Evolutionary conservation across 179 eudicot genomes (phyloP), one percentile per base, ranked within the genome.

Genomic region (Vitellaria paradoxa): DNA sequence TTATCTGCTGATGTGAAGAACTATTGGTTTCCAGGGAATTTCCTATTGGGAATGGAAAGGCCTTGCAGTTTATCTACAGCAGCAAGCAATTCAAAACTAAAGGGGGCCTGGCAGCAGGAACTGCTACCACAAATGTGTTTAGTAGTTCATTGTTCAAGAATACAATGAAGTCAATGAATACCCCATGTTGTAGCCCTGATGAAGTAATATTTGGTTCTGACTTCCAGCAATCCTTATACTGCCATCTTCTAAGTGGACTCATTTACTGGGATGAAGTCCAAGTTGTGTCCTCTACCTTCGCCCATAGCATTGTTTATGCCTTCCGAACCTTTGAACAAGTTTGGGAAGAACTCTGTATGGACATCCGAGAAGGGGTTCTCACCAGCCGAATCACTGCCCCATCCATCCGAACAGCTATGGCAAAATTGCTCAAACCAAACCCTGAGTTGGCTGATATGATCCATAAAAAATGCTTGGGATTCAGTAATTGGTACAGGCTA

Each of bases 201-300:
- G 98, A 93, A 85, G 98, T 96, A 5, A 85, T 96, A n/a, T 93
- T 90, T 49, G 96, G 97, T 26, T 75, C 89, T 5, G 88, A 93
- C 65, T 96, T 93, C 77, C 91, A 91, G 70, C 93, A 93, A 64
- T 93, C 99, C 9, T 76, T 96, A 7, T 96, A 96, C 83, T 96
- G 99, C 64, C 99, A 96, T 74, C 96, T 96, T 30, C 82, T 96
- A 1, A 93, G 97, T 65, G 99, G 96, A 6, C 86, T 96, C 12
- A 74, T 93, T 11, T 74, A 77, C 46, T 64, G 89, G 5, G 80
- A 90, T 8, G 87, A 93, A 66, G 79, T 96, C 53, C 94, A 91
- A 73, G 83, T 89, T 8, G 84, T 96, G 37, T 83, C 84, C 70
- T 93, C 99, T 5, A 89, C 98, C 11, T 96, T 96, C 42, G 99